Evolutionary conservation across 257 asterid species (phyloP), one percentile per base, ranked within the genome.

Genomic region (Nicotiana obtusifolia): DNA sequence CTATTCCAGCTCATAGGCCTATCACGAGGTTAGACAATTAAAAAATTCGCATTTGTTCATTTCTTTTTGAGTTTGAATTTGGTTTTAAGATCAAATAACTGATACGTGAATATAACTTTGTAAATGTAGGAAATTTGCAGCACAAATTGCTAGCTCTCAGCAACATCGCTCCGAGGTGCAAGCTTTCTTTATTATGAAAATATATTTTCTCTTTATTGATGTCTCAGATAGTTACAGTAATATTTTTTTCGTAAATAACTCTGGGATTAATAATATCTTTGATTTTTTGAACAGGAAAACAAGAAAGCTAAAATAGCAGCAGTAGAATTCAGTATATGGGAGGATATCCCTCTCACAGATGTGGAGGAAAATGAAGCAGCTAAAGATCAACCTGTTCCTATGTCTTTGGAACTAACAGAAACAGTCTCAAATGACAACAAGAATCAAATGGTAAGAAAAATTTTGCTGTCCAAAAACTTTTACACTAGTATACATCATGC

Each of bases 311-410:
- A 83, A 67, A 62, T 83, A 22, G 82, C 87, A 82, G 65, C 85
- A 17, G 86, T 80, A n/a, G 84, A 81, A 5, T 80, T 86, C 33
- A 83, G 67, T n/a, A 81, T 87, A 20, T 87, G 88, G 88, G 87
- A 85, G 85, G 97, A 93, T 75, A 82, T 86, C 13, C 86, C 93
- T 20, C 82, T 90, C 64, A 73, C 83, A 73, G 92, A 91, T 81
- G 83, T 80, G 59, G 92, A 89, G 76, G 89, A 84, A 20, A 77
- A 88, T 82, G 92, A 81, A 26, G 85, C 84, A 73, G 76, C 81
- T 33, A 90, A 88, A 85, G 93, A 93, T 67, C 90, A 88, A 54
- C 91, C 95, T 54, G 92, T 90, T 81, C 96, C 97, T n/a, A 94
- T 94, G 95, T 83, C 92, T 35, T 83, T 93, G 87, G 97, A 94